Evolutionary conservation across 2,329 filamentous ascomycete genomes (phyloP).

Genomic region (Colletotrichum navitas): DNA sequence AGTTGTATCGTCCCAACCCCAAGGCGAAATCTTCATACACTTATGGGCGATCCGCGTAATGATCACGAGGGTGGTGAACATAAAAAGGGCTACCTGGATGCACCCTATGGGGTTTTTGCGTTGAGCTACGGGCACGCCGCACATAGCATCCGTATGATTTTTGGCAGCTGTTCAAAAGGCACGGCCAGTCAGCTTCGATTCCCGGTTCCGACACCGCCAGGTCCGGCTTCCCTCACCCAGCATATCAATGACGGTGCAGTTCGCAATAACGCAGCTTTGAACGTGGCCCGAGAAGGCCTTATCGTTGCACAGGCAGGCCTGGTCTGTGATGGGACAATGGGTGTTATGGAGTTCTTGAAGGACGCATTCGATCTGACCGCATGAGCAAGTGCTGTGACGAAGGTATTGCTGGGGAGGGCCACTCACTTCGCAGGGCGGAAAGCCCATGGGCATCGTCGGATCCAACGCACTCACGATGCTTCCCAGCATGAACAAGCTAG

Average conservation of each 20-base stretch:
- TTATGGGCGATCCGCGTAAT: not conserved
- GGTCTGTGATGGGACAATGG: not conserved
- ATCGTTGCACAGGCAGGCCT: not conserved
- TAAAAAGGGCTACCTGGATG: not conserved
- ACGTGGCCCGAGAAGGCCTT: not conserved
- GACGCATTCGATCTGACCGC: not conserved
- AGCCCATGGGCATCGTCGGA: not conserved
- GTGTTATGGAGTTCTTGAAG: not conserved
- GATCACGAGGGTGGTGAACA: not conserved
- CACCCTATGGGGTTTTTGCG: not conserved
- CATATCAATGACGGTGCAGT: not conserved
- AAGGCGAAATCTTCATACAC: not conserved
- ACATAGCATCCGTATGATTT: not conserved
- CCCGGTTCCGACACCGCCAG: not conserved
- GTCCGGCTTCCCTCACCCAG: not conserved
- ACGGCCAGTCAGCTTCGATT: not conserved
- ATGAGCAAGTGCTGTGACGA: not conserved
- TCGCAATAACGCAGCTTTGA: not conserved
- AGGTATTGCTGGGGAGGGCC: not conserved
- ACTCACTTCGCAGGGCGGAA: not conserved
- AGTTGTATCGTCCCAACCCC: not conserved
- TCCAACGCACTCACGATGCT: not conserved
- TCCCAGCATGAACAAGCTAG: not conserved
- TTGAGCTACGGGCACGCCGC: not conserved
- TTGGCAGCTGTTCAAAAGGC: not conserved